Evolutionary conservation across 2,329 filamentous ascomycete genomes (phyloP).

Genomic region (Pseudogymnoascus sp.): DNA sequence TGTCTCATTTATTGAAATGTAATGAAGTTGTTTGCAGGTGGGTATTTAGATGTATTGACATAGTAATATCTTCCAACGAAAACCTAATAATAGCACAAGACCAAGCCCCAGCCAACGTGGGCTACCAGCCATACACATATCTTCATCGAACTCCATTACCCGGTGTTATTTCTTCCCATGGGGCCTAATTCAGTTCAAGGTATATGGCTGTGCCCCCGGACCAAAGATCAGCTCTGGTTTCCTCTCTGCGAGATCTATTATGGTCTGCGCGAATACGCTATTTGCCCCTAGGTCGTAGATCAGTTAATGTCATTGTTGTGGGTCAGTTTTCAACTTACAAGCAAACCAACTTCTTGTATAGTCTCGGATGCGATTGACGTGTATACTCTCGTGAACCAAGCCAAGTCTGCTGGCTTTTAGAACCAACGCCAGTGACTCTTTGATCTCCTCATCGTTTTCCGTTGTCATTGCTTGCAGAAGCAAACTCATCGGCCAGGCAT

Average conservation of each 20-base stretch:
- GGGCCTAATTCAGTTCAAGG: conserved; percentile 20
- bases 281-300: conserved; percentile 61
- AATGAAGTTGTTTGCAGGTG: background rate
- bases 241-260: conserved; percentile 78
- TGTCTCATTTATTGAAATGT: background rate
- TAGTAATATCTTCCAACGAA: background rate
- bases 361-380: conserved; percentile 59
- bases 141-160: background rate
- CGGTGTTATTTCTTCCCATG: background rate
- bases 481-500: conserved; percentile 96
- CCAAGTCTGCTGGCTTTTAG: conserved; percentile 68
- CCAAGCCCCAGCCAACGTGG: background rate
- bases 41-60: background rate
- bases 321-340: conserved; percentile 37
- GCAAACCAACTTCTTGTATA: conserved; percentile 95
- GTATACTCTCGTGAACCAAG: conserved; percentile 83
- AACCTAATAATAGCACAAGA: background rate
- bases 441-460: conserved; percentile 75
- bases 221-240: conserved; percentile 85
- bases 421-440: conserved; percentile 62
- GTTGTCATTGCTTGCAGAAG: conserved; percentile 87
- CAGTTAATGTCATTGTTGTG: background rate
- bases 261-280: conserved; percentile 86
- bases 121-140: background rate
- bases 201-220: conserved; percentile 50